Conservation (phyloP, 2,329 filamentous ascomycete species). For the Diaporthe sp. region DNA sequence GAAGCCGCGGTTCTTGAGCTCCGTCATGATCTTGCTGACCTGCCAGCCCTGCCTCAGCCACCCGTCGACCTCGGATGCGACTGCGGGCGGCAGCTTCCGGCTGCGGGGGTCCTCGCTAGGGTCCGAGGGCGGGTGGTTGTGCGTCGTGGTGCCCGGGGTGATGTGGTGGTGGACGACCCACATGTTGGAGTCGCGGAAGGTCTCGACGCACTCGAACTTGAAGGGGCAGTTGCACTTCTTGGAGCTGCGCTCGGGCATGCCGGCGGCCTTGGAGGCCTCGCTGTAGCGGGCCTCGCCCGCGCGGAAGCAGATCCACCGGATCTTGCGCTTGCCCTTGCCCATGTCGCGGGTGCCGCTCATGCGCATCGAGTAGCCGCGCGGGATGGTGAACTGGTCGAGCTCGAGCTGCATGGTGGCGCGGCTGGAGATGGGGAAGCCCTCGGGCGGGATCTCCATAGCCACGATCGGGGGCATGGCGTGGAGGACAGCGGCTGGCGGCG, state of each 20-base stretch:
- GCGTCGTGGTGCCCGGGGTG: constrained; percentile 48
- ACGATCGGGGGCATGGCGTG: constrained; percentile 35
- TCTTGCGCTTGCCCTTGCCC: constrained; percentile 52
- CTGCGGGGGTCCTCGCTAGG: constrained; percentile 53
- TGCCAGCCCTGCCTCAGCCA: constrained; percentile 51
- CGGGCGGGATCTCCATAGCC: constrained; percentile 50
- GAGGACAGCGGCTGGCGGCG: constrained; percentile 29
- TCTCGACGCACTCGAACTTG: constrained; percentile 55
- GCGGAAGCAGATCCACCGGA: constrained; percentile 56
- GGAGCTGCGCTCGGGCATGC: constrained; percentile 52
- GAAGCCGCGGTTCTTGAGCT: constrained; percentile 52
- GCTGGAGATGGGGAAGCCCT: constrained; percentile 51
- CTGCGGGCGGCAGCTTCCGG: constrained; percentile 50
- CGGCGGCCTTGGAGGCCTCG: constrained; percentile 47
- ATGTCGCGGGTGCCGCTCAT: constrained; percentile 55
- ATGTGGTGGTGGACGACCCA: constrained; percentile 54
- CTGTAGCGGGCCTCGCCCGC: constrained; percentile 54
- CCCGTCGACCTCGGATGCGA: constrained; percentile 52
- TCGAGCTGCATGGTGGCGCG: constrained; percentile 54
- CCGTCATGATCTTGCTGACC: constrained; percentile 54
- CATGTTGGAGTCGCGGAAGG: constrained; percentile 51
- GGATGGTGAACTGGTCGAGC: constrained; percentile 54
- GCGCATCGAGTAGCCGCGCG: constrained; percentile 56
- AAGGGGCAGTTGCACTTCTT: constrained; percentile 56
- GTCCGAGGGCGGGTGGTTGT: constrained; percentile 55